Base-by-base conservation (phyloP, 2,329 filamentous ascomycete genomes). In the Verticillium nubilum region DNA sequence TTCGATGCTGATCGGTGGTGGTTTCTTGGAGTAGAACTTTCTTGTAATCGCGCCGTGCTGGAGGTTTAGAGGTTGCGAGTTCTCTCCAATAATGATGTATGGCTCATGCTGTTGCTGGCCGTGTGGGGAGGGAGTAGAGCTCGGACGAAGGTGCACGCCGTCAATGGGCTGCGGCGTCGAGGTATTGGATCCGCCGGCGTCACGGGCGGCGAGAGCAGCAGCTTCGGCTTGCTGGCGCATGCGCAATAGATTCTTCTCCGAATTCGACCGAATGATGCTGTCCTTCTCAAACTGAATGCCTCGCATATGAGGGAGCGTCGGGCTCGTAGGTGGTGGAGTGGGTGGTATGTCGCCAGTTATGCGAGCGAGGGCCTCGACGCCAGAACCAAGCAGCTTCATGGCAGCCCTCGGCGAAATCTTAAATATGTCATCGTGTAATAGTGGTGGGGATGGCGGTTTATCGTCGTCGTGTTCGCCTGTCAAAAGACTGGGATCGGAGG, bases 21-120 rank as follows among this genome's bases (percentile, higher is more conserved):
- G 86, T 56, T 87, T 85, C 72, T 95, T 97, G 64, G 90, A 94
- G 78, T 95, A 96, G 75, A 99, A 99, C 68, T 95, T 95, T 66
- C 92, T 87, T 19, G 91, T 92, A 64, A 98, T 91, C 64, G 92
- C 89, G 63, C 87, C 87, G 70, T 95, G 90, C 71, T 97, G 93
- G 33, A 91, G 76, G 61, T 88, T 86, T 59, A 92, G 78, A 25
- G 89, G 87, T 66, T 92, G 87, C 29, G 86, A 87, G 70, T 91
- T 85, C 53, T 85, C 84, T n/a, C 87, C 85, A 59, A 88, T 81
- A 53, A 88, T 76, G 57, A 87, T 77, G 67, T 86, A 85, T 17
- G 85, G 84, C 61, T 80, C 74, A 17, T 68, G 68, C 23, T 69
- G 68, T 27, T 67, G 64, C 50, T 64, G 37, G 19, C 56, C 67